Evolutionary conservation across 108 stramenopile species (phyloP), one percentile per base, ranked within the genome.

Genomic region (Conticribra weissflogii): DNA sequence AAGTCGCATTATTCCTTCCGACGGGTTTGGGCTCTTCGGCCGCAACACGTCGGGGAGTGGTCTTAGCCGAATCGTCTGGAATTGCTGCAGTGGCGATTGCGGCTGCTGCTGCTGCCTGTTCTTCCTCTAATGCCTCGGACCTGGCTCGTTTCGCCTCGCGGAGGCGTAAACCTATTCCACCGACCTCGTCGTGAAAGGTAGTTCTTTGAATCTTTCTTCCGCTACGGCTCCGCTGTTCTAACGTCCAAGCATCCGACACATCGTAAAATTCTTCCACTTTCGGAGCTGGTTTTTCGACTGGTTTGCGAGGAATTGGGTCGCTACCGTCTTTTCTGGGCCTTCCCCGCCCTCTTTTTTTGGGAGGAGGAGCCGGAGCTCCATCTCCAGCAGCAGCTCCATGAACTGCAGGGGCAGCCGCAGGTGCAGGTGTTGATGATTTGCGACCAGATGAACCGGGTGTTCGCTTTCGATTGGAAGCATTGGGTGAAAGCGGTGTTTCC

Each of bases 131-230:
- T 41, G 5, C 36, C 8, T 41, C 36, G 36, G 52, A 54, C 44
- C 54, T 65, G 0, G 49, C 45, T 30, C 56, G 46, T 48, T 54
- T 65, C 16, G 60, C 30, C 33, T 57, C 47, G 27, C 48, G n/a
- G 32, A 54, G 21, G 21, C 41, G 22, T 34, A 45, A 41, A 50
- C 88, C 86, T 24, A 79, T 85, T 14, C 87, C 84, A 50, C 78
- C 77, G 29, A 86, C 54, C 66, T 94, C 92, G 57, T 94, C 92
- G 67, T 91, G 88, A 54, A 91, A 90, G 15, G 78, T 68, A 19
- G 70, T 85, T 50, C 88, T 68, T 48, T 90, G 88, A 17, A 94
- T 86, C 17, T 83, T 76, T 62, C 93, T 59, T 44, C 90, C 93
- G 65, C 93, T 94, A 54, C 93, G 81, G 59, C 93, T 91, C 12